phyloP scores from a whole-genome alignment of 2,329 filamentous ascomycete genomes.

The Tolypocladium cylindrosporum region DNA sequence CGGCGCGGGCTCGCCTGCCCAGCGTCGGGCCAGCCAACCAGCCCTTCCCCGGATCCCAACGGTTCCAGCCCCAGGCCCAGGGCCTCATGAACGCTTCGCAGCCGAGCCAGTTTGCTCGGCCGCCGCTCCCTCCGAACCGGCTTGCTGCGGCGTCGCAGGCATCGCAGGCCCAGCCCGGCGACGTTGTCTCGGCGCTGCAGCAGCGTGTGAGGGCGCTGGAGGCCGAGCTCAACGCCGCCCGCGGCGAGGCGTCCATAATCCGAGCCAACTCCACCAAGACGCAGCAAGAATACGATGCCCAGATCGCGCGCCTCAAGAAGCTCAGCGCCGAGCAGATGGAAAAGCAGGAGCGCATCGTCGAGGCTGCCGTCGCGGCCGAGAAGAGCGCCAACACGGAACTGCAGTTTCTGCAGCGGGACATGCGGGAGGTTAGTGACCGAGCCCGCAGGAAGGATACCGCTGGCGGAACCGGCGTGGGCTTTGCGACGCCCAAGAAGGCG shows the following conservation, averaged over 20 bases:
- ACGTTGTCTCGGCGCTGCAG: slow-evolving; percentile 36
- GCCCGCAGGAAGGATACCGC: slow-evolving; percentile 34
- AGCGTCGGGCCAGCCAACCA: slow-evolving; percentile 9
- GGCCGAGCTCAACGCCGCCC: slow-evolving; percentile 49
- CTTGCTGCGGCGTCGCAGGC: slow-evolving; percentile 10
- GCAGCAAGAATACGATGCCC: slow-evolving; percentile 50
- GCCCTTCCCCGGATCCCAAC: slow-evolving; percentile 17
- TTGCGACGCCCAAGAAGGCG: slow-evolving; percentile 51
- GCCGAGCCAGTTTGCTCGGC: slow-evolving; percentile 32
- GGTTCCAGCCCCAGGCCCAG: slow-evolving; percentile 17
- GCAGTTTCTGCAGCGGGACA: slow-evolving; percentile 62
- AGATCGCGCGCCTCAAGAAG: slow-evolving; percentile 52
- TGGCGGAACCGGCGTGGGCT: slow-evolving; percentile 10
- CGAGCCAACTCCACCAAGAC: slow-evolving; percentile 57
- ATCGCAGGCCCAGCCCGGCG: slow-evolving; percentile 17
- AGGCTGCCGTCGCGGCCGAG: slow-evolving; percentile 54
- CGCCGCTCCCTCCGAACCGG: slow-evolving; percentile 16
- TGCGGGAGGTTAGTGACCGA: slow-evolving; percentile 47
- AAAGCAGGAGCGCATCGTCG: slow-evolving; percentile 53
- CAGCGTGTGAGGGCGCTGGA: slow-evolving; percentile 43
- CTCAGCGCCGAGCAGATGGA: slow-evolving; percentile 53
- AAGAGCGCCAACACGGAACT: slow-evolving; percentile 59
- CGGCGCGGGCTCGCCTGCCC: slow-evolving; percentile 8
- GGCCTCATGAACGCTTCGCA: slow-evolving; percentile 17
- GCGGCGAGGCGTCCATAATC: slow-evolving; percentile 67